Conservation (phyloP, 2,329 filamentous ascomycete species). For the Fusarium keratoplasticum region DNA sequence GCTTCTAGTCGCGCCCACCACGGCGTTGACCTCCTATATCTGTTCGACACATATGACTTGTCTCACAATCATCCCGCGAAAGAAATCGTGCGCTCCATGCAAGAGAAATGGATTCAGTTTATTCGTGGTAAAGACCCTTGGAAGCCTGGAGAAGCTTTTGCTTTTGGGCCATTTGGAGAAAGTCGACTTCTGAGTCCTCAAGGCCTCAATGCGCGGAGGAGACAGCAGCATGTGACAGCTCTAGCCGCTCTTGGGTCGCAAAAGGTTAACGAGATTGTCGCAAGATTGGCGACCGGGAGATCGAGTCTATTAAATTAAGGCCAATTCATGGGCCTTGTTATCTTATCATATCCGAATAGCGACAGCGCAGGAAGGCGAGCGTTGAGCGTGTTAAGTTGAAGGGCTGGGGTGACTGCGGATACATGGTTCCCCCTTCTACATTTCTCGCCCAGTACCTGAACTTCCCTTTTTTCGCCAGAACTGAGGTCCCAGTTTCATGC, state of each 20-base stretch:
- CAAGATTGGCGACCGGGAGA: not conserved
- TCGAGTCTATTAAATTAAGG: not conserved
- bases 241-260: not conserved
- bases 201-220: not conserved
- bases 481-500: not conserved
- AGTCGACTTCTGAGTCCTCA: not conserved
- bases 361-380: not conserved
- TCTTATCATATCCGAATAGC: not conserved
- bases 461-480: not conserved
- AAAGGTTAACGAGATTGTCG: not conserved
- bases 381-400: not conserved
- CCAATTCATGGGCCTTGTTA: not conserved
- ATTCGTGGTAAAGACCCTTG: constrained; percentile 53
- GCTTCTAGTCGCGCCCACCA: constrained; percentile 58
- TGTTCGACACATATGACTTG: constrained; percentile 56
- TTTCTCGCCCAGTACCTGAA: not conserved
- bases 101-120: constrained; percentile 54
- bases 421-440: not conserved
- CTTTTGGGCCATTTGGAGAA: constrained; percentile 55
- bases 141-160: constrained; percentile 35
- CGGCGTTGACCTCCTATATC: constrained; percentile 57
- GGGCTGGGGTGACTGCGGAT: not conserved
- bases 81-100: constrained; percentile 51
- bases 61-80: constrained; percentile 51
- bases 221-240: not conserved